phyloP scores from a whole-genome alignment of 192 early-diverging fungal species.

The Funneliformis geosporum region DNA sequence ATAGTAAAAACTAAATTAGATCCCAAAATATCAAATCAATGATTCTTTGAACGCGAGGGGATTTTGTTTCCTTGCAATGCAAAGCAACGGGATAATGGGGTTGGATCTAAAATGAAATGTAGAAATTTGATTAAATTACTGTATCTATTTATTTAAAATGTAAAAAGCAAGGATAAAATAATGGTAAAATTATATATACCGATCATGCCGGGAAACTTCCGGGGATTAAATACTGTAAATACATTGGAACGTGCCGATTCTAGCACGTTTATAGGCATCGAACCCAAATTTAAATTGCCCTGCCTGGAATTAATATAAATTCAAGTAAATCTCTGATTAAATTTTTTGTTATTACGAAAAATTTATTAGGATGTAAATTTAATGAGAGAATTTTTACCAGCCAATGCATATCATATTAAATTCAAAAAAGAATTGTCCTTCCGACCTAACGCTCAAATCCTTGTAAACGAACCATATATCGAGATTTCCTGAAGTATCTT shows the following conservation, averaged over 20 bases:
- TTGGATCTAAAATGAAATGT: background rate
- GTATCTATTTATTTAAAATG: background rate
- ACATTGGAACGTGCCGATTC: slow-evolving; percentile 29
- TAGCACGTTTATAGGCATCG: background rate
- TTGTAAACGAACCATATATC: slow-evolving; percentile 18
- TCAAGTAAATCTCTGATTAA: background rate
- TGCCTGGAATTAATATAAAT: background rate
- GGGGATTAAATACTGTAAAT: slow-evolving; percentile 42
- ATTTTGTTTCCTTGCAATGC: background rate
- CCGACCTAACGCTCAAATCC: slow-evolving; percentile 1
- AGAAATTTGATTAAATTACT: background rate
- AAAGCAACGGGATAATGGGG: background rate
- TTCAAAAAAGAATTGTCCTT: slow-evolving; percentile 2
- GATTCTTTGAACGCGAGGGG: background rate
- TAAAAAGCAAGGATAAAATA: too few relatives aligned
- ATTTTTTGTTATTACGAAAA: too few relatives aligned
- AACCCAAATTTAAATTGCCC: background rate
- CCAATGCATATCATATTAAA: background rate
- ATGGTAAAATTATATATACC: slow-evolving; percentile 22
- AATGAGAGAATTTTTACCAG: background rate
- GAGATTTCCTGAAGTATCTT: background rate
- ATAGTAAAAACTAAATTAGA: too few relatives aligned
- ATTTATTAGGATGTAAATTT: background rate
- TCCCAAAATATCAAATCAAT: too few relatives aligned
- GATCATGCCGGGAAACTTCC: slow-evolving; percentile 45